Evolutionary conservation across 306 rosid genomes (phyloP).

Genomic region (Quercus ilex): DNA sequence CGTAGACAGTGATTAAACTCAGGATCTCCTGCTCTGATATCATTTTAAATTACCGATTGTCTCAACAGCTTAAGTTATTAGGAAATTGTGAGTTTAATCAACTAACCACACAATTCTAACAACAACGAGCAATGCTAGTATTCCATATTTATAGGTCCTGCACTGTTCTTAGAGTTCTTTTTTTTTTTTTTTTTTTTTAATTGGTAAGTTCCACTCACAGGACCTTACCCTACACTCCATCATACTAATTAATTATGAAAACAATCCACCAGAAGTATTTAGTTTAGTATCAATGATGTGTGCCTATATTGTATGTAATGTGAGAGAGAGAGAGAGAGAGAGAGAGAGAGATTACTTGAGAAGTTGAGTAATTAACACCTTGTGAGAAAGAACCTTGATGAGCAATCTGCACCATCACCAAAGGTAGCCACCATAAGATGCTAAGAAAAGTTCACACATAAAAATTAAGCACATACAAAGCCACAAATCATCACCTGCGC

Average conservation of each 20-base stretch:
- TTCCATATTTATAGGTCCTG: too few species aligned
- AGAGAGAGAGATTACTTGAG: slow-evolving; percentile 59
- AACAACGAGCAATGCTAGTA: too few species aligned
- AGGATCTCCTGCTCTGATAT: fast-evolving
- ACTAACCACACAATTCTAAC: too few species aligned
- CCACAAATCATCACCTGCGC: slow-evolving; percentile 52
- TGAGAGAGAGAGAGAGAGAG: slow-evolving; percentile 3
- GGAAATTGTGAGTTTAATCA: too few species aligned
- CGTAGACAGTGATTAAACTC: fast-evolving
- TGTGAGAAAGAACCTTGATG: slow-evolving; percentile 84
- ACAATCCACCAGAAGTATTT: too few species aligned
- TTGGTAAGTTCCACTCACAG: too few species aligned
- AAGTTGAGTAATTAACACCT: slow-evolving; percentile 57
- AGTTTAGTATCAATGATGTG: background rate
- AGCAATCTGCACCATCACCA: slow-evolving; percentile 46
- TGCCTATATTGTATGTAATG: background rate
- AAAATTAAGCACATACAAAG: slow-evolving; percentile 2
- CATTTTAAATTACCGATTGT: too few species aligned
- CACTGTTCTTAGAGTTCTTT: too few species aligned
- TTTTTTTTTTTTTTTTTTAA: too few species aligned
- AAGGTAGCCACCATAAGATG: slow-evolving; percentile 8
- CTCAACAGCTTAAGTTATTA: too few species aligned
- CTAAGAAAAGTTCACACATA: background rate
- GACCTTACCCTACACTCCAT: too few species aligned
- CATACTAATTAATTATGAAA: too few species aligned